These are phyloP conservation scores for Apiospora marii DNA, from an alignment of 2,329 filamentous ascomycete genomes.

Conservation along the genomic window DNA sequence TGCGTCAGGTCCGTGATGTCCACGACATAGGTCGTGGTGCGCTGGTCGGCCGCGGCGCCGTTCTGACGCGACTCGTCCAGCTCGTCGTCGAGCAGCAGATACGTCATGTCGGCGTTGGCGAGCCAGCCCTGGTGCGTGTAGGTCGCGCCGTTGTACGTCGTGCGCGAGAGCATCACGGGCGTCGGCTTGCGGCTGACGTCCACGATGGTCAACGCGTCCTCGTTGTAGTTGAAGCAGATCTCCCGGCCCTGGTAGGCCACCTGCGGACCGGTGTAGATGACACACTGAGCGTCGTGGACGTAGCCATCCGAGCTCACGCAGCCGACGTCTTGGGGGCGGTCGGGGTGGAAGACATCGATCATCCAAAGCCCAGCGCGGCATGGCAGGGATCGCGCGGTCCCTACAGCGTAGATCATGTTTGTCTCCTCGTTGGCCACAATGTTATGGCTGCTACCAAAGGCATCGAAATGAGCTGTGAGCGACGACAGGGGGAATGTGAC, in stretches of 20 bases:
- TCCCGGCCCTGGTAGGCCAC: slow-evolving; percentile 53
- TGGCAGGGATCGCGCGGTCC: slow-evolving; percentile 48
- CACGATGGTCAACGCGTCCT: slow-evolving; percentile 58
- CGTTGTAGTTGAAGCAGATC: slow-evolving; percentile 65
- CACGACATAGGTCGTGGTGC: slow-evolving; percentile 56
- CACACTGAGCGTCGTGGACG: slow-evolving; percentile 68
- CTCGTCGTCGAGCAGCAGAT: slow-evolving; percentile 57
- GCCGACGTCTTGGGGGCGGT: slow-evolving; percentile 60
- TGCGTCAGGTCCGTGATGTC: slow-evolving; percentile 49
- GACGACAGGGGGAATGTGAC: slow-evolving; percentile 49
- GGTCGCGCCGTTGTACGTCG: slow-evolving; percentile 59
- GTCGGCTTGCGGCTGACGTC: slow-evolving; percentile 56
- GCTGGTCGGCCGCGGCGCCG: slow-evolving; percentile 44
- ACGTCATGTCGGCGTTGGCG: slow-evolving; percentile 47
- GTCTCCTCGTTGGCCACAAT: slow-evolving; percentile 55
- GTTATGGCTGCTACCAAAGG: slow-evolving; percentile 52
- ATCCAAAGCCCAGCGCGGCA: slow-evolving; percentile 65
- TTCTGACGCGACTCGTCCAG: slow-evolving; percentile 53
- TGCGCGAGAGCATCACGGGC: slow-evolving; percentile 55
- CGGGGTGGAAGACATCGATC: slow-evolving; percentile 62
- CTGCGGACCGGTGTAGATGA: slow-evolving; percentile 61
- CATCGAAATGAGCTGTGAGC: slow-evolving; percentile 21
- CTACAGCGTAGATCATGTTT: slow-evolving; percentile 51
- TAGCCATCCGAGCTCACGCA: slow-evolving; percentile 64
- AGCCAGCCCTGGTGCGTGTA: slow-evolving; percentile 65